Percentiles rank a stretch among this genome's conserved stretches.
Conservation (phyloP, 495 filamentous ascomycete genomes). For the Aspergillus nidulans region DNA sequence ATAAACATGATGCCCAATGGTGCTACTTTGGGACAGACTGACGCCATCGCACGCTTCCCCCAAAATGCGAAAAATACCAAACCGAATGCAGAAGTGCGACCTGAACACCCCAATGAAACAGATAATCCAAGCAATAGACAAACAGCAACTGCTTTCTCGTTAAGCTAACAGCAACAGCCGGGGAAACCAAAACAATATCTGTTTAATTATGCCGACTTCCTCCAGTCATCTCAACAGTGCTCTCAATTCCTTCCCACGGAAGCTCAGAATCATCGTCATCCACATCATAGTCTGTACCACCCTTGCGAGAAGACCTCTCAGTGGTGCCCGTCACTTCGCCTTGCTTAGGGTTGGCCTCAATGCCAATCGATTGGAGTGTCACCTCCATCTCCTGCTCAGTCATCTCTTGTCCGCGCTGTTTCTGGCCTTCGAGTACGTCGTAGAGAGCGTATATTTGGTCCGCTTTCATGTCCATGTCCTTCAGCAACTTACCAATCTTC, state of each 20-base stretch:
- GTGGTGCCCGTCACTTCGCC: constrained; percentile 33
- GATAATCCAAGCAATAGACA: not conserved
- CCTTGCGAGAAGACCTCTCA: constrained; percentile 28
- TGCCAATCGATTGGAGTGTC: constrained; percentile 57
- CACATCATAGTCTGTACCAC: constrained; percentile 27
- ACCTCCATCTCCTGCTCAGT: constrained; percentile 62
- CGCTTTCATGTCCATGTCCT: constrained; percentile 69
- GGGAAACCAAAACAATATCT: not conserved
- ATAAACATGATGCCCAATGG: constrained; percentile 2
- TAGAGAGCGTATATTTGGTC: constrained; percentile 86
- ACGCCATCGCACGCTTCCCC: constrained; percentile 12
- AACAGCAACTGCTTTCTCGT: not conserved
- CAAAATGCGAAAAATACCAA: constrained; percentile 4
- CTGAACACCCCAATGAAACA: not conserved
- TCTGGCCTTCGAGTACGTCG: constrained; percentile 84
- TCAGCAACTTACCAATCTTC: constrained; percentile 60
- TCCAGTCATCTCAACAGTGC: constrained; percentile 43
- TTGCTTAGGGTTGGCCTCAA: constrained; percentile 30
- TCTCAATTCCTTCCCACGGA: constrained; percentile 53
- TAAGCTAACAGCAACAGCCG: not conserved
- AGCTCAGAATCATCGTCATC: constrained; percentile 36
- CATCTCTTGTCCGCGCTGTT: constrained; percentile 60
- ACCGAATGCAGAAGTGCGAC: constrained; percentile 8
- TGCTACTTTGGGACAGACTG: constrained; percentile 9
- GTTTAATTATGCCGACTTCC: constrained; percentile 20